Evolutionary conservation across 495 filamentous ascomycete genomes (phyloP).

Genomic region (Penicillium diatomitis): DNA sequence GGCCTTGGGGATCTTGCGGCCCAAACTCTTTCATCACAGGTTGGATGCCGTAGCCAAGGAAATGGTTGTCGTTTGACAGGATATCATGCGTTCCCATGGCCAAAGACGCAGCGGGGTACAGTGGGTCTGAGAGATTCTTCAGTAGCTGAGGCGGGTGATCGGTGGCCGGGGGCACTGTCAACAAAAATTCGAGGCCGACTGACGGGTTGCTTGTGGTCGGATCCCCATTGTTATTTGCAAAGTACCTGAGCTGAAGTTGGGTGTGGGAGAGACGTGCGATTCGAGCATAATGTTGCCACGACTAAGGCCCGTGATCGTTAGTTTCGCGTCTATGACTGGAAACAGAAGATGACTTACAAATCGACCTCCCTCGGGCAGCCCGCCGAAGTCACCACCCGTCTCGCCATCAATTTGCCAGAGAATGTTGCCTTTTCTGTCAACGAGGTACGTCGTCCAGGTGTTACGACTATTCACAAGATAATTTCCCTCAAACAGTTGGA

Average conservation of each 20-base stretch:
- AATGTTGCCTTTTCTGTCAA: conserved; percentile 15
- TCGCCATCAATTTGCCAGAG: conserved; percentile 23
- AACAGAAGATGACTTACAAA: too few relatives aligned
- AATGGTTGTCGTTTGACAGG: conserved; percentile 24
- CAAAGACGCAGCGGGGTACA: conserved; percentile 13
- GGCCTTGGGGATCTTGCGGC: not conserved
- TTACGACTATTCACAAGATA: conserved; percentile 23
- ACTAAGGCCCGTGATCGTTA: not conserved
- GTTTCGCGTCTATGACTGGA: too few relatives aligned
- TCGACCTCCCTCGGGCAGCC: conserved; percentile 9
- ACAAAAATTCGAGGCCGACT: conserved; percentile 9
- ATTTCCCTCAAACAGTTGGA: conserved; percentile 15
- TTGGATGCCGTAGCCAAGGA: conserved; percentile 31
- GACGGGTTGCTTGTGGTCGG: not conserved
- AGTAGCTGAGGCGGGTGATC: conserved; percentile 4
- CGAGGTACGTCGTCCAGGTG: conserved; percentile 18
- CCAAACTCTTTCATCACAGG: conserved; percentile 30
- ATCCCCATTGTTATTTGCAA: conserved; percentile 11
- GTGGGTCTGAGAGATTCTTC: conserved; percentile 5
- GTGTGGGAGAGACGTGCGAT: conserved; percentile 9
- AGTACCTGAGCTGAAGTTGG: conserved; percentile 6
- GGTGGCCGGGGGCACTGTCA: conserved; percentile 10
- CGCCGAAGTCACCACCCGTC: conserved; percentile 24
- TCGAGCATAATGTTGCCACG: conserved; percentile 7
- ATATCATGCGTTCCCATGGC: conserved; percentile 27